Evolutionary conservation across 1,284 basidiomycete species (phyloP).

Genomic region (Apiotrichum siamense): DNA sequence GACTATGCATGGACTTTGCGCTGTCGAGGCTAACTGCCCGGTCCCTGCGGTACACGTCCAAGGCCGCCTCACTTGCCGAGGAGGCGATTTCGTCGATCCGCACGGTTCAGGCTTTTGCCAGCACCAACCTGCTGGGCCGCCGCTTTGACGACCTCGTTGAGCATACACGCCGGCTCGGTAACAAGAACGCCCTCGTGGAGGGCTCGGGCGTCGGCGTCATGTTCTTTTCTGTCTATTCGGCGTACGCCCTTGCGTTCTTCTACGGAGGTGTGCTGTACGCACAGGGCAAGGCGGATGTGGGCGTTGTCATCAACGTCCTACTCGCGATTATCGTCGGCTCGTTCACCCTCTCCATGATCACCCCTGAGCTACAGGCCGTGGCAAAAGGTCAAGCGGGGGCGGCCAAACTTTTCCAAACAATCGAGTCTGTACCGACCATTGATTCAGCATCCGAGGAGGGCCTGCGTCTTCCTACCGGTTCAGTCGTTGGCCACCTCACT

Average conservation of each 20-base stretch:
- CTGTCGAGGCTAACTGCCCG: constrained; percentile 44
- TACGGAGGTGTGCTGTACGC: constrained; percentile 49
- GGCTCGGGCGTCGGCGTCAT: constrained; percentile 61
- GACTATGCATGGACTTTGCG: constrained; percentile 44
- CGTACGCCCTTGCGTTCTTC: constrained; percentile 47
- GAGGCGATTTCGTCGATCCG: constrained; percentile 65
- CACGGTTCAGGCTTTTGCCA: constrained; percentile 82
- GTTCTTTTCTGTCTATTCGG: constrained; percentile 66
- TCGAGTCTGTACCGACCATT: constrained; percentile 74
- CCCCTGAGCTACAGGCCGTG: constrained; percentile 77
- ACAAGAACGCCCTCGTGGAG: constrained; percentile 61
- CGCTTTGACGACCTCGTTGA: constrained; percentile 66
- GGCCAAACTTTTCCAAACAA: constrained; percentile 84
- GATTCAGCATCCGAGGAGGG: constrained; percentile 63
- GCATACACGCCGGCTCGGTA: constrained; percentile 57
- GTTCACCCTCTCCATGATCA: constrained; percentile 64
- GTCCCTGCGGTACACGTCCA: constrained; percentile 68
- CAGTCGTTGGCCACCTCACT: constrained; percentile 67
- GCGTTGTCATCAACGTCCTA: constrained; percentile 70
- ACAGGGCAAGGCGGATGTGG: constrained; percentile 54
- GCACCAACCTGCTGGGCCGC: constrained; percentile 59
- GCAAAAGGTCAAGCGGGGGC: constrained; percentile 79
- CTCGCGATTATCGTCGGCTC: constrained; percentile 80
- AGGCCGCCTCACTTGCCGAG: constrained; percentile 81
- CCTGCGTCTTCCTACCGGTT: constrained; percentile 64